These are phyloP conservation scores for Mycena floridula DNA, from an alignment of 768 basidiomycete species.

Conservation along the genomic window DNA sequence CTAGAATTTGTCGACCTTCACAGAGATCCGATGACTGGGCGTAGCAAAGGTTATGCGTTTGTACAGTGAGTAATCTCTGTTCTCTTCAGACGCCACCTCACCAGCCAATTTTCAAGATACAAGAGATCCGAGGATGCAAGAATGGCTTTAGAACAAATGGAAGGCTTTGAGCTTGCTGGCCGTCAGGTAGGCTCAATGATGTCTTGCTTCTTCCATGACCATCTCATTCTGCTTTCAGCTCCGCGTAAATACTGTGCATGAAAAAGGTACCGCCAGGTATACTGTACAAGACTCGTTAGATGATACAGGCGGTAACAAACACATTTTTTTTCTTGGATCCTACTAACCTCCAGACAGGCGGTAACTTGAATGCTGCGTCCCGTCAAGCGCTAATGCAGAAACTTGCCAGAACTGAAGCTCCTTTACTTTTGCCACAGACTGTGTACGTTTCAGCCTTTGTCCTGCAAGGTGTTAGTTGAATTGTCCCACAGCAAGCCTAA, in stretches of 20 bases:
- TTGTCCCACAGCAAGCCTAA: conserved; percentile 48
- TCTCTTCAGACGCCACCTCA: neutral
- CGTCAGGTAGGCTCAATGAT: conserved; percentile 66
- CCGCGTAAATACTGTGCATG: conserved; percentile 88
- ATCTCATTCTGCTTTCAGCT: conserved; percentile 38
- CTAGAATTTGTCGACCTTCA: conserved; percentile 98
- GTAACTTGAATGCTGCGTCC: conserved; percentile 96
- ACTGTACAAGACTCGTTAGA: conserved; percentile 79
- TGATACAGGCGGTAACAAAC: conserved; percentile 72
- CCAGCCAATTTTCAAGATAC: conserved; percentile 44
- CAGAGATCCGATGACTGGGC: conserved; percentile 88
- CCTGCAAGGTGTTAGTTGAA: conserved; percentile 10
- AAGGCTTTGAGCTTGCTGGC: conserved; percentile 96
- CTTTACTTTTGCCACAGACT: conserved; percentile 49
- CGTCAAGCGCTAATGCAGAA: conserved; percentile 99
- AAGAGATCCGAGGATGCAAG: conserved; percentile 89
- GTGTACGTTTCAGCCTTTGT: conserved; percentile 37
- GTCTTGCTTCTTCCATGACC: conserved; percentile 2
- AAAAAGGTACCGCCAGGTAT: conserved; percentile 76
- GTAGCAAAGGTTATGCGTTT: conserved; percentile 97
- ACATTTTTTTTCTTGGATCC: neutral
- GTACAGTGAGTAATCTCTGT: conserved; percentile 67
- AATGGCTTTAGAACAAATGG: conserved; percentile 98
- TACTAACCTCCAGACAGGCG: conserved; percentile 59
- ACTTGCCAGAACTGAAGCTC: conserved; percentile 89